Percentiles rank a stretch among this genome's conserved stretches.
Conservation (phyloP, 306 rosid species). For the Cucurbita argyrosperma region DNA sequence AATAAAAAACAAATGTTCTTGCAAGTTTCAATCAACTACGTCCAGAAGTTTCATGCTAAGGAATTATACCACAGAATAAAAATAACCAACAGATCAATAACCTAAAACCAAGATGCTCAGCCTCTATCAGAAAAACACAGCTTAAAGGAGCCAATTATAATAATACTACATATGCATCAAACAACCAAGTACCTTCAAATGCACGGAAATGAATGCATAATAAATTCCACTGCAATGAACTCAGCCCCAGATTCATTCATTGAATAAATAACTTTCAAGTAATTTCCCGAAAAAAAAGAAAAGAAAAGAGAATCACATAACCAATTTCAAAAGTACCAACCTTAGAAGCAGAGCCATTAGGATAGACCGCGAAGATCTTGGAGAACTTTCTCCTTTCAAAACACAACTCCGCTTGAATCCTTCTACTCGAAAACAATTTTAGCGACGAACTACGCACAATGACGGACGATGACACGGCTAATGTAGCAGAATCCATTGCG, state of each 20-base stretch:
- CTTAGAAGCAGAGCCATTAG: conserved; percentile 38
- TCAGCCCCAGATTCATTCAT: neutral
- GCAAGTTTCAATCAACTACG: neutral
- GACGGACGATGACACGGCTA: conserved; percentile 28
- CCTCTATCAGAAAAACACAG: neutral
- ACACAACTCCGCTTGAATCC: conserved; percentile 8
- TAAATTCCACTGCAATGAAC: neutral
- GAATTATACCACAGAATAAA: too few species aligned
- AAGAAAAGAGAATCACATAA: neutral
- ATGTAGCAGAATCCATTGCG: conserved; percentile 32
- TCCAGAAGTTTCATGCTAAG: too few species aligned
- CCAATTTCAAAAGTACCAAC: conserved; percentile 17
- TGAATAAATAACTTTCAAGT: neutral
- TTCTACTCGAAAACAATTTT: neutral
- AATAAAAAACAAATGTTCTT: neutral
- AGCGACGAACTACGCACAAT: conserved; percentile 15
- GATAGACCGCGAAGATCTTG: conserved; percentile 24
- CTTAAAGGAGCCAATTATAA: neutral
- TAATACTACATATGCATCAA: neutral
- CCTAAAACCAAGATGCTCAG: too few species aligned
- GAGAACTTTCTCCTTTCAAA: conserved; percentile 10
- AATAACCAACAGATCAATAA: too few species aligned
- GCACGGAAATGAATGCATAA: neutral
- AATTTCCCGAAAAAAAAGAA: neutral
- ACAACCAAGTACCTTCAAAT: neutral